Evolutionary conservation across 305 asterid species (phyloP).

Genomic region (Fraxinus platypoda): DNA sequence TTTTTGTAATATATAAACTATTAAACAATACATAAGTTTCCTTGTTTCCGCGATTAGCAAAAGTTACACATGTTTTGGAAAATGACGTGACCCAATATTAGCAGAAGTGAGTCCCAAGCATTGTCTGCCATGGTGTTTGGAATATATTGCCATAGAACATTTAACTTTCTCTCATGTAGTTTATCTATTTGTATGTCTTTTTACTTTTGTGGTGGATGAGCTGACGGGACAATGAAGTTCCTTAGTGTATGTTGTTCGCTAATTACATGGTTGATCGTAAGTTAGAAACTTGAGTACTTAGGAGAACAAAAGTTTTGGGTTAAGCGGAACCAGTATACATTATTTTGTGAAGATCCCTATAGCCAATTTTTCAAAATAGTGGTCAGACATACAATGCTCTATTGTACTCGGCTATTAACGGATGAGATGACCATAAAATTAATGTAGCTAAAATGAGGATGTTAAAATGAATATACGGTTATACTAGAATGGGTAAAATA

Average conservation of each 20-base stretch:
- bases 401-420: neutral
- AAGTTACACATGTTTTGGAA: neutral
- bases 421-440: neutral
- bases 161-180: neutral
- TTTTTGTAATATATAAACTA: neutral
- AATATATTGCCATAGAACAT: neutral
- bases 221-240: neutral
- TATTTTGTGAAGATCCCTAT: neutral
- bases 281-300: neutral
- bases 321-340: neutral
- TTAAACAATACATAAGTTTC: neutral
- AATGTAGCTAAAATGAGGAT: neutral
- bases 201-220: neutral
- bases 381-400: neutral
- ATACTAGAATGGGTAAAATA: neutral
- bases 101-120: neutral
- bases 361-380: neutral
- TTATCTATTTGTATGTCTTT: neutral
- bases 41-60: neutral
- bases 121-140: neutral
- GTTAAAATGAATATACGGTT: neutral
- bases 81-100: neutral
- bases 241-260: too few relatives aligned
- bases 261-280: neutral
- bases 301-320: neutral